These are phyloP conservation scores for Lachancea cidri DNA, from an alignment of 805 yeast species.

Conservation along the genomic window DNA sequence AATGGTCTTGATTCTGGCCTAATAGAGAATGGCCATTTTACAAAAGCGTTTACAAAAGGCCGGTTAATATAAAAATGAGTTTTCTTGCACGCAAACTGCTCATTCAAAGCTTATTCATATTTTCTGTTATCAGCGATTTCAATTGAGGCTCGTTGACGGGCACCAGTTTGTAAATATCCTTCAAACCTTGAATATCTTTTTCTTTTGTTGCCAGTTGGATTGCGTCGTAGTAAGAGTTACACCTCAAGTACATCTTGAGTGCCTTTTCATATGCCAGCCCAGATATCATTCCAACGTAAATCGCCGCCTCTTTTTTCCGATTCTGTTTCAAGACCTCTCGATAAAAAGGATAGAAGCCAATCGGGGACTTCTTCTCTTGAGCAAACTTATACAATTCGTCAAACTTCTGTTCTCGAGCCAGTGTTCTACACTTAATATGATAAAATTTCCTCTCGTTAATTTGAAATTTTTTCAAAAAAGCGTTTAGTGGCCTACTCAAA, in stretches of 20 bases:
- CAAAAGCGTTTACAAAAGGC: slow-evolving; percentile 11
- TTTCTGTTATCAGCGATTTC: slow-evolving; percentile 19
- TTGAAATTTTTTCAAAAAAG: slow-evolving; percentile 47
- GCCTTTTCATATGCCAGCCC: slow-evolving; percentile 41
- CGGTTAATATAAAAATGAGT: slow-evolving; percentile 18
- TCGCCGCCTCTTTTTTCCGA: slow-evolving; percentile 53
- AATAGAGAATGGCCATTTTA: slow-evolving; percentile 36
- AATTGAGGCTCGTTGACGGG: slow-evolving; percentile 26
- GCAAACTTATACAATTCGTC: slow-evolving; percentile 53
- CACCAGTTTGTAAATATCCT: slow-evolving; percentile 18
- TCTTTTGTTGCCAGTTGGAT: slow-evolving; percentile 30
- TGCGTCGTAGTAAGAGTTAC: slow-evolving; percentile 48
- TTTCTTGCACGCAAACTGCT: too few species aligned
- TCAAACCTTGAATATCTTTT: slow-evolving; percentile 22
- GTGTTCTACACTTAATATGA: slow-evolving; percentile 46
- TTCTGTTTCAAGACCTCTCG: slow-evolving; percentile 48
- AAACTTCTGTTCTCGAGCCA: slow-evolving; percentile 46
- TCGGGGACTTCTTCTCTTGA: slow-evolving; percentile 52
- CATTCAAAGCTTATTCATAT: slow-evolving; percentile 17
- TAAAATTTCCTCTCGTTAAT: slow-evolving; percentile 54
- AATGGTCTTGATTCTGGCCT: slow-evolving; percentile 51
- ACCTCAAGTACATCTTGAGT: slow-evolving; percentile 46
- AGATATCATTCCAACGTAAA: slow-evolving; percentile 51
- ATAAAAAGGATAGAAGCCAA: slow-evolving; percentile 65
- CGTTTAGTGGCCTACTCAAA: slow-evolving; percentile 46